Base-by-base conservation (phyloP, 2,329 filamentous ascomycete genomes). In the Neonectria faginata region DNA sequence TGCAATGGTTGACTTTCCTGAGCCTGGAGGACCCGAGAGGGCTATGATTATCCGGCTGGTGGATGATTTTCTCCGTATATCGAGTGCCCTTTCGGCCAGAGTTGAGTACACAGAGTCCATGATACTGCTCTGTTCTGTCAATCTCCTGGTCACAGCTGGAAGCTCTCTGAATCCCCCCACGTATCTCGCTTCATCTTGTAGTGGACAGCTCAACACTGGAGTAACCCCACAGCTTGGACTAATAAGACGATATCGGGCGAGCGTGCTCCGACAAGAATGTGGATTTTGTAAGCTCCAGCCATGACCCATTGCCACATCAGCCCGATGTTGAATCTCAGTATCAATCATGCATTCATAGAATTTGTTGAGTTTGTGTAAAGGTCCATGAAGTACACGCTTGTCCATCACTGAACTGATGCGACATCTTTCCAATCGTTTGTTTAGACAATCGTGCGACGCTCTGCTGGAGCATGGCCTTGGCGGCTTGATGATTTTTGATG, bases 391-490 rank as follows among this genome's bases (percentile, higher is more conserved):
- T n/a, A 51, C 29, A 4, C n/a, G 7, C n/a, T 11, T 33, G 11
- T 10, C 5, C 18, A 14, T 7, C 2, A 16, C 18, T 7, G 20
- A 20, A 18, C 33, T 12, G 7, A 27, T 9, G 41, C 20, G 5
- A 20, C 29, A 3, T 16, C 47, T 6, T 25, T 25, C 2, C 6
- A 25, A 25, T 25, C 2, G 6, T 5, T 25, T 25, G 25, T 25
- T 25, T 6, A 16, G 27, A 31, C 7, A 12, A 10, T 33, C 87
- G 6, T 81, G 89, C 18, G 80, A 82, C 60, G 90, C 89, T 2
- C 82, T 92, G 16, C 86, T 92, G 39, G 89, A 92, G 76, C 90
- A 92, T 72, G 90, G 90, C 9, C 80, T 88, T 1, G 74, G 79
- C 0, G 86, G 85, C 2, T 78, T 91, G 14, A 83, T 82, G 42